Evolutionary conservation across 202 grass and related monocot species (phyloP).

Genomic region (Bolboschoenoplectus hybrid): DNA sequence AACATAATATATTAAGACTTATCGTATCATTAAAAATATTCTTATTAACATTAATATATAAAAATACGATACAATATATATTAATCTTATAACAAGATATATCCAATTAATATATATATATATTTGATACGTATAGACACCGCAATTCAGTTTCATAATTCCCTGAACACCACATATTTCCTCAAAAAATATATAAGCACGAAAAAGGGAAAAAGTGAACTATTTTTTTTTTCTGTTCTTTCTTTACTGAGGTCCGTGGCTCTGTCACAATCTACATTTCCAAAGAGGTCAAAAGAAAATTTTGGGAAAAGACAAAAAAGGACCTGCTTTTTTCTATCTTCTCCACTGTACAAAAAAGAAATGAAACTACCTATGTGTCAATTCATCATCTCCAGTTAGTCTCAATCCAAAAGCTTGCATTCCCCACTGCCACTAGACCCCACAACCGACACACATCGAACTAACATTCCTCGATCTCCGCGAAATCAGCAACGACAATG

Average conservation of each 20-base stretch:
- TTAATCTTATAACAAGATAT: too few relatives aligned
- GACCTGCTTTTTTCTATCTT: conserved; percentile 14
- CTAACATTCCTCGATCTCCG: conserved; percentile 42
- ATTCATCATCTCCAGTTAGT: conserved; percentile 29
- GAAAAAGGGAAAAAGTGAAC: conserved; percentile 31
- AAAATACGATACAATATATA: too few relatives aligned
- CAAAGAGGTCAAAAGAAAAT: conserved; percentile 25
- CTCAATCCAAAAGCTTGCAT: not conserved
- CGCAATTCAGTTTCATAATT: too few relatives aligned
- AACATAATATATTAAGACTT: too few relatives aligned
- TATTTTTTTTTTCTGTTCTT: conserved; percentile 5
- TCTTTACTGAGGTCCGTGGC: not conserved
- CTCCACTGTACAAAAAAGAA: conserved; percentile 36
- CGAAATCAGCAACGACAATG: conserved; percentile 49
- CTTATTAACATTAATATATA: too few relatives aligned
- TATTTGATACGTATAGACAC: too few relatives aligned
- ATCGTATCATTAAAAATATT: too few relatives aligned
- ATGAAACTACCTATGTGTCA: not conserved
- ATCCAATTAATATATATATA: too few relatives aligned
- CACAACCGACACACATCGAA: not conserved
- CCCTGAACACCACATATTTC: not conserved
- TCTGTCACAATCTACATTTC: conserved; percentile 16
- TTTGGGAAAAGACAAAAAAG: not conserved
- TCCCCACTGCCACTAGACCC: conserved; percentile 32
- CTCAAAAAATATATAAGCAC: not conserved